These are phyloP conservation scores for Lentinula guzmanii DNA, from an alignment of 768 basidiomycete species.

Conservation along the genomic window DNA sequence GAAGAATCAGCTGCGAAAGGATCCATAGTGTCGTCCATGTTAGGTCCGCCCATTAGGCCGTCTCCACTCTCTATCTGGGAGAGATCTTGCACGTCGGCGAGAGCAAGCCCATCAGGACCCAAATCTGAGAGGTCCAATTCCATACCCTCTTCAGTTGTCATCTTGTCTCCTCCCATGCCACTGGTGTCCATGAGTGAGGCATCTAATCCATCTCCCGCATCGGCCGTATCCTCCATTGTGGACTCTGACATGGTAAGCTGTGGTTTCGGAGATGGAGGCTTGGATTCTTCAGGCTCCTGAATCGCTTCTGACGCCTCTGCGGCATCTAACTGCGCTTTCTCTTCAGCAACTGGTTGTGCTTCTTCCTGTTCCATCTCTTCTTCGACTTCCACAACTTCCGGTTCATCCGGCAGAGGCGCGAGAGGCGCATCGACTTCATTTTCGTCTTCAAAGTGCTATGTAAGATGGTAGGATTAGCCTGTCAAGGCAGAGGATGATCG, in stretches of 20 bases:
- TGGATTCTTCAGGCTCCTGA: conserved; percentile 38
- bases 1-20: conserved; percentile 40
- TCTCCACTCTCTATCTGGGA: conserved; percentile 42
- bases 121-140: conserved; percentile 60
- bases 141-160: conserved; percentile 26
- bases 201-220: conserved; percentile 39
- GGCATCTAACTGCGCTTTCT: conserved; percentile 30
- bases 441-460: conserved; percentile 86
- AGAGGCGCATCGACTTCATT: conserved; percentile 74
- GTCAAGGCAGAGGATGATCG: neutral
- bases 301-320: conserved; percentile 23
- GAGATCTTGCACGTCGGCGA: conserved; percentile 48
- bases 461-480: neutral
- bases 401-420: conserved; percentile 72
- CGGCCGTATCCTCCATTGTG: conserved; percentile 27
- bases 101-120: conserved; percentile 57
- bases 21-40: conserved; percentile 56
- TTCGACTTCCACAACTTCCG: conserved; percentile 70
- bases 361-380: conserved; percentile 77
- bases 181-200: conserved; percentile 49
- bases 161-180: conserved; percentile 35
- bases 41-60: conserved; percentile 48
- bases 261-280: conserved; percentile 64
- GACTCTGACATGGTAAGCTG: conserved; percentile 48
- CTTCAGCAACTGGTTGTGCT: conserved; percentile 32